Evolutionary conservation across 108 stramenopile species (phyloP).

Genomic region (Nannochloropsis granulata): DNA sequence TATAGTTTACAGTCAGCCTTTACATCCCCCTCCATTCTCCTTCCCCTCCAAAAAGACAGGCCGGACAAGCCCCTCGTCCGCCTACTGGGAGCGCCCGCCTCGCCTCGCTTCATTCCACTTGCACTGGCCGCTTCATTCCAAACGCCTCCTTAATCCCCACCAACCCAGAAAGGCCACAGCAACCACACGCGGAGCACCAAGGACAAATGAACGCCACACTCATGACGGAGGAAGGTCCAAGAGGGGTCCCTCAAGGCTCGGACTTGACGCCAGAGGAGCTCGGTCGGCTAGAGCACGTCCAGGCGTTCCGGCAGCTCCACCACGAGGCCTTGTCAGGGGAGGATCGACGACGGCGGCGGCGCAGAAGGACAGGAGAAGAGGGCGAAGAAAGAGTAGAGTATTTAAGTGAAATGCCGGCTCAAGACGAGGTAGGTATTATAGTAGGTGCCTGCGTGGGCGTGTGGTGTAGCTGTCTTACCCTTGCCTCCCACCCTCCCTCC

Average conservation of each 20-base stretch:
- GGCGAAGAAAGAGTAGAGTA: neutral
- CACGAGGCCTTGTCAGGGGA: neutral
- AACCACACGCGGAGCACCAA: neutral
- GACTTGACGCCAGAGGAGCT: neutral
- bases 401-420: neutral
- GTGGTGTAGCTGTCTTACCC: neutral
- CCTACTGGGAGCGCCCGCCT: neutral
- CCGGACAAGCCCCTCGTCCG: too few species aligned
- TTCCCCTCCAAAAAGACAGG: too few species aligned
- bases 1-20: too few species aligned
- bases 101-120: neutral
- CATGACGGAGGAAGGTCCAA: neutral
- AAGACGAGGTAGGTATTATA: too few species aligned
- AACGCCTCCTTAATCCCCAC: neutral
- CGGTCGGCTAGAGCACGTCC: neutral
- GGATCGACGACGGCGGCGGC: neutral
- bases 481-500: neutral
- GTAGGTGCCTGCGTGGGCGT: too few species aligned
- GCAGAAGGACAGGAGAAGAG: neutral
- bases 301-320: neutral
- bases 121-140: neutral
- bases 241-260: neutral
- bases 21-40: too few species aligned
- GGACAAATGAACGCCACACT: neutral
- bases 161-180: too few species aligned